phyloP scores from a whole-genome alignment of 1,284 basidiomycete genomes.

The Cutaneotrichosporon sp. region DNA sequence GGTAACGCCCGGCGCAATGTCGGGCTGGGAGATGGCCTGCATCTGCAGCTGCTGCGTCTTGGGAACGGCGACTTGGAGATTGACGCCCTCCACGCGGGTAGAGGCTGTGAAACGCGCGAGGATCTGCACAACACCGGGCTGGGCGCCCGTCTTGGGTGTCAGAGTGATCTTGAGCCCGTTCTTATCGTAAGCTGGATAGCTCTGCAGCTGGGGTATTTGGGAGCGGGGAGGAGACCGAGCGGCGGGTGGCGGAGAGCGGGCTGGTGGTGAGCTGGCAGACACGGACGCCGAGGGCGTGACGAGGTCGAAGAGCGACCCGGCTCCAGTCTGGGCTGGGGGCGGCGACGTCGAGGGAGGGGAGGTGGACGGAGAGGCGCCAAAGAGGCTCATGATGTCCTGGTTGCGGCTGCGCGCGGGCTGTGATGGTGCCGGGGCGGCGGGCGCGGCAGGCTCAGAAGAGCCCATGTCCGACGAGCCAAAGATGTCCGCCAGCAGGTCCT shows the following conservation, averaged over 20 bases:
- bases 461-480: slow-evolving; percentile 63
- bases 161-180: slow-evolving; percentile 85
- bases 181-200: slow-evolving; percentile 87
- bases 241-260: slow-evolving; percentile 26
- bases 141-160: slow-evolving; percentile 74
- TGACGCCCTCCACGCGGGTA: slow-evolving; percentile 65
- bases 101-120: slow-evolving; percentile 79
- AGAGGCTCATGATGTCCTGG: slow-evolving; percentile 89
- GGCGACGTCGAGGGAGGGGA: slow-evolving; percentile 22
- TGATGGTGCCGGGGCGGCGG: slow-evolving; percentile 54
- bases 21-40: slow-evolving; percentile 90
- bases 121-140: slow-evolving; percentile 85
- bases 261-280: slow-evolving; percentile 13
- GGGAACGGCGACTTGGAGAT: slow-evolving; percentile 97
- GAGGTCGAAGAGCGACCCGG: slow-evolving; percentile 45
- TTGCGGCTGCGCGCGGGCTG: slow-evolving; percentile 57
- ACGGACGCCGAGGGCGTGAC: slow-evolving; percentile 24
- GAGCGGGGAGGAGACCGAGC: slow-evolving; percentile 38
- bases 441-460: slow-evolving; percentile 49
- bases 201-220: slow-evolving; percentile 59
- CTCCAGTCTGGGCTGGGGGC: slow-evolving; percentile 28
- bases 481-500: slow-evolving; percentile 89
- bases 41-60: slow-evolving; percentile 99
- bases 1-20: slow-evolving; percentile 69
- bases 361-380: slow-evolving; percentile 58